These are phyloP conservation scores for Jatropha podagrica DNA, from an alignment of 441 rosid genomes.

Conservation along the genomic window DNA sequence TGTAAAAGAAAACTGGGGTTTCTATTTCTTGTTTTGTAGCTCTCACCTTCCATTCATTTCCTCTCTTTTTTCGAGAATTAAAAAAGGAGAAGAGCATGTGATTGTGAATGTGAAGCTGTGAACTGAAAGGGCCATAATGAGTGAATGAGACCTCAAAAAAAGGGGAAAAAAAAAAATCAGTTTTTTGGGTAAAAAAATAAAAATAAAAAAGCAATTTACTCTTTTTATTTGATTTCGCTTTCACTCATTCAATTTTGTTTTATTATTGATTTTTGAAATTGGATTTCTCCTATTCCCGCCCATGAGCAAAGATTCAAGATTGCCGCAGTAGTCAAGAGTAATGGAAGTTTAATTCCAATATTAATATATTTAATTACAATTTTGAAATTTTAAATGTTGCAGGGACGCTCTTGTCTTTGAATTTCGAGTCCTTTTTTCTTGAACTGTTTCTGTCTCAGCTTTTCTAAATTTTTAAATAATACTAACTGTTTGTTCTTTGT, in stretches of 20 bases:
- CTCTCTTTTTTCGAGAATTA: slow-evolving; percentile 12
- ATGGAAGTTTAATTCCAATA: background rate
- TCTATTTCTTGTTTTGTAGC: slow-evolving; percentile 31
- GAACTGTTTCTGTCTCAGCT: background rate
- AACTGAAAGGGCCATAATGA: slow-evolving; percentile 1
- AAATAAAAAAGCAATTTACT: slow-evolving; percentile 10
- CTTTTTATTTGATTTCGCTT: background rate
- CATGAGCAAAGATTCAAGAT: background rate
- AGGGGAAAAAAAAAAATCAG: slow-evolving; percentile 30
- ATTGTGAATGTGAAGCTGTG: slow-evolving; percentile 35
- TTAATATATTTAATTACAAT: background rate
- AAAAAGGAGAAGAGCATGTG: slow-evolving; percentile 42
- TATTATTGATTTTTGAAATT: slow-evolving; percentile 32
- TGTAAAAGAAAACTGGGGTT: slow-evolving; percentile 15
- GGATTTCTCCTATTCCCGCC: slow-evolving; percentile 46
- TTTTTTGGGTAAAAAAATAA: slow-evolving; percentile 25
- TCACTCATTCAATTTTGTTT: background rate
- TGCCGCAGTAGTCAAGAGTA: background rate
- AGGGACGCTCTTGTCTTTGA: slow-evolving; percentile 17
- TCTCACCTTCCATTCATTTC: background rate
- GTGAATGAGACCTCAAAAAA: slow-evolving; percentile 14
- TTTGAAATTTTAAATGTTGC: background rate
- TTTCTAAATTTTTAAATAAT: background rate
- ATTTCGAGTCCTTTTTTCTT: background rate
- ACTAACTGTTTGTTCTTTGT: background rate